Percentiles rank a stretch among this genome's conserved stretches.
These are phyloP conservation scores for Petunia axillaris DNA, from an alignment of 257 asterid species.

Conservation along the genomic window DNA sequence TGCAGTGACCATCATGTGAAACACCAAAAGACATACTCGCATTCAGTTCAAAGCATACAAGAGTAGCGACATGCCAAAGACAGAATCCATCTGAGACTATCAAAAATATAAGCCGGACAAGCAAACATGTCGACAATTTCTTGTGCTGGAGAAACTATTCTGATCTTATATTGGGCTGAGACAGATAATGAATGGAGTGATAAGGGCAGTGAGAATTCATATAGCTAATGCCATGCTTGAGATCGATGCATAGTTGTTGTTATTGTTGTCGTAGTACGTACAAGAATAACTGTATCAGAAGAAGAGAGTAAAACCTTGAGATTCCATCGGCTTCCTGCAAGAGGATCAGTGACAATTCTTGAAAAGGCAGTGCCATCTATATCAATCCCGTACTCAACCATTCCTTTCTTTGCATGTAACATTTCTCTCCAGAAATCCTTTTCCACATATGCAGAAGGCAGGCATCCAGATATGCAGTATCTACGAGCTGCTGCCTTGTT, in stretches of 20 bases:
- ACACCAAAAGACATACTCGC: neutral
- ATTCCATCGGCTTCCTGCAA: constrained; percentile 51
- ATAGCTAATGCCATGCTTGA: no score
- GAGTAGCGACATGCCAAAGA: neutral
- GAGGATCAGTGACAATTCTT: constrained; percentile 37
- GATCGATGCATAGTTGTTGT: no score
- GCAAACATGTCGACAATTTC: no score
- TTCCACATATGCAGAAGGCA: constrained; percentile 43
- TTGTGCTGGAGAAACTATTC: no score
- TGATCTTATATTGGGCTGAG: no score
- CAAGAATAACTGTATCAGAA: neutral
- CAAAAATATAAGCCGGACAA: neutral
- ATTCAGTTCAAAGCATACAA: neutral
- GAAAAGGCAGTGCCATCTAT: constrained; percentile 57
- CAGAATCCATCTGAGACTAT: neutral
- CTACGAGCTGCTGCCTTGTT: constrained; percentile 38
- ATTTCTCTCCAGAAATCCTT: constrained; percentile 49
- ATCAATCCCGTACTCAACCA: constrained; percentile 47
- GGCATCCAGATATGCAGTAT: constrained; percentile 43
- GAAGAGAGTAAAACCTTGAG: constrained; percentile 34
- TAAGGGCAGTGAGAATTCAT: no score
- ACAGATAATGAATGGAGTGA: no score
- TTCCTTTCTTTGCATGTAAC: constrained; percentile 33
- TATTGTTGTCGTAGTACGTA: neutral
- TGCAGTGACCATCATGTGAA: neutral